phyloP scores from a whole-genome alignment of 2,329 filamentous ascomycete species.

The Torrubiellomyces zombiae region DNA sequence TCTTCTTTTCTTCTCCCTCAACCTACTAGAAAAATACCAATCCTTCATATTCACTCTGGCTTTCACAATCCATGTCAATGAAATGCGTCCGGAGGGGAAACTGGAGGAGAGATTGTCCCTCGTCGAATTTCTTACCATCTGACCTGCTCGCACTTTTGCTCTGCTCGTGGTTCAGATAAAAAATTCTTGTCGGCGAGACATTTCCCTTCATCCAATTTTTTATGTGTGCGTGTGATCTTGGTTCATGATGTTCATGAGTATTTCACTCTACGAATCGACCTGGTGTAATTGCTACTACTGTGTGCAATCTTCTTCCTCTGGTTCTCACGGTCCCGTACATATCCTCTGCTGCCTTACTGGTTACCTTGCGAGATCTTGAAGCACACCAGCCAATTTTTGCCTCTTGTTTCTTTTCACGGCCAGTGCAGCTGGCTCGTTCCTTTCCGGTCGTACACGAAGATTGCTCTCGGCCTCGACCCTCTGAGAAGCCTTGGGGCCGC shows the following conservation, averaged over 20 bases:
- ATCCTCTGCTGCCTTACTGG: conserved; percentile 4
- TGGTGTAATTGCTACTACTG: no score
- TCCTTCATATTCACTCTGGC: conserved; percentile 56
- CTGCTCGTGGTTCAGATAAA: conserved; percentile 20
- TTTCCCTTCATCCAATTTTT: no score
- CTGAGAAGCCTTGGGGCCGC: no score
- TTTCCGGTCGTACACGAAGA: no score
- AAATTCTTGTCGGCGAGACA: conserved; percentile 18
- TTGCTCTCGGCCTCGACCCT: conserved; percentile 6
- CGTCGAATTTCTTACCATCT: conserved; percentile 35
- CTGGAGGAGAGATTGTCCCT: conserved; percentile 42
- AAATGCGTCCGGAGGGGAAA: conserved; percentile 52
- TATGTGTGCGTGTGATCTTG: no score
- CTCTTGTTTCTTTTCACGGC: conserved; percentile 15
- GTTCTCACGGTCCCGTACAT: not conserved
- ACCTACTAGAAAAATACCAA: conserved; percentile 27
- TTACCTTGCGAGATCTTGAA: conserved; percentile 15
- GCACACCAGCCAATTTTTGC: conserved; percentile 16
- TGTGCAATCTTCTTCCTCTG: no score
- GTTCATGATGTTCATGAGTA: no score
- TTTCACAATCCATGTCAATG: conserved; percentile 32
- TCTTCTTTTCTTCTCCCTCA: conserved; percentile 16
- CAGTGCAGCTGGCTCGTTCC: conserved; percentile 7
- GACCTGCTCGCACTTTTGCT: conserved; percentile 18
- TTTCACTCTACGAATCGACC: no score